These are phyloP conservation scores for Rhizopogon vesiculosus DNA, from an alignment of 768 basidiomycete genomes.

Conservation along the genomic window DNA sequence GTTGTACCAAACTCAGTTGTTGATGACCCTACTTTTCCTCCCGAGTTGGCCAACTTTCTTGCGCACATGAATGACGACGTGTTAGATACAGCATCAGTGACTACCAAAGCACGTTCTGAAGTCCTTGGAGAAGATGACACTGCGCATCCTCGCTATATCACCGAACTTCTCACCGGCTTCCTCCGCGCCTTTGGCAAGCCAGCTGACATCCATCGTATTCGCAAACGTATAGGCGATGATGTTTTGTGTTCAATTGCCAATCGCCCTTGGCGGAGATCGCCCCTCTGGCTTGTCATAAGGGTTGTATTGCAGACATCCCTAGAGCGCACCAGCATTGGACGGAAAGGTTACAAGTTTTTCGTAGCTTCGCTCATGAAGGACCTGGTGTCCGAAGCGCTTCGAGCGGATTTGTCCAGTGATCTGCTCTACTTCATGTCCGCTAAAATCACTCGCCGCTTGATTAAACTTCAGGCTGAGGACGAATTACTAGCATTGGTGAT, in stretches of 20 bases:
- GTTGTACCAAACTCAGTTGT: slow-evolving; percentile 7
- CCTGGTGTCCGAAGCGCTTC: slow-evolving; percentile 16
- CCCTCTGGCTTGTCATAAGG: slow-evolving; percentile 46
- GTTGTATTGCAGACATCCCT: slow-evolving; percentile 36
- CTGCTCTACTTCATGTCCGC: slow-evolving; percentile 22
- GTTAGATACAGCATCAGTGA: slow-evolving; percentile 9
- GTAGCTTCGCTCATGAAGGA: slow-evolving; percentile 35
- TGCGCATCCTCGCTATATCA: slow-evolving; percentile 17
- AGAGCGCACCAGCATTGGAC: neutral
- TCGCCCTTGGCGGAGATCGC: slow-evolving; percentile 43
- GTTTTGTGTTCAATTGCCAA: slow-evolving; percentile 11
- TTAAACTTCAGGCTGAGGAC: slow-evolving; percentile 19
- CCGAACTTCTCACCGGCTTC: slow-evolving; percentile 20
- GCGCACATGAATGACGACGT: slow-evolving; percentile 7
- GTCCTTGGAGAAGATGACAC: slow-evolving; percentile 14
- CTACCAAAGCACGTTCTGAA: slow-evolving; percentile 12
- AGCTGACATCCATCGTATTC: slow-evolving; percentile 12
- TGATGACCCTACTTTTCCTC: slow-evolving; percentile 8
- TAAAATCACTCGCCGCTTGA: slow-evolving; percentile 21
- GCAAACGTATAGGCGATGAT: slow-evolving; percentile 22
- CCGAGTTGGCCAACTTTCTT: slow-evolving; percentile 16
- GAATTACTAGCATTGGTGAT: slow-evolving; percentile 5
- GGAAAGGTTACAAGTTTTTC: slow-evolving; percentile 40
- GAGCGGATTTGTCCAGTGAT: slow-evolving; percentile 14
- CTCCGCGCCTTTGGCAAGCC: slow-evolving; percentile 8